These are phyloP conservation scores for Camillea tinctor DNA, from an alignment of 2,329 filamentous ascomycete species.

Conservation along the genomic window DNA sequence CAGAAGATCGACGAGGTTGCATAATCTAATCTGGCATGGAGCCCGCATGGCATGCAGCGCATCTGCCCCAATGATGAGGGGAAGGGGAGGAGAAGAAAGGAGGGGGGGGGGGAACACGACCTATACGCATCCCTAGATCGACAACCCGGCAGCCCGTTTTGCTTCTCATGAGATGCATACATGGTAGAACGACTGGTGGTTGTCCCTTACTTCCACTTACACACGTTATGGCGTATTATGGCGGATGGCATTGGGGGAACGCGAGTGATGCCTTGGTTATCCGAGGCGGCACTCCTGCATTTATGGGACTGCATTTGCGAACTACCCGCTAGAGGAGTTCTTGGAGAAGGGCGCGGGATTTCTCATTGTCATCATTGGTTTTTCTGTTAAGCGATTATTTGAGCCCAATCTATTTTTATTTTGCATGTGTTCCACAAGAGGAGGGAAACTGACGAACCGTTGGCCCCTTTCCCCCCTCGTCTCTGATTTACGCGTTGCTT, in stretches of 20 bases:
- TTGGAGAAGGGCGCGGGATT: neutral
- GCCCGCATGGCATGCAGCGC: constrained; percentile 4
- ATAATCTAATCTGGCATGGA: constrained; percentile 17
- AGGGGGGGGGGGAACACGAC: neutral
- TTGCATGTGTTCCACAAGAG: neutral
- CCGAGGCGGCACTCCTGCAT: neutral
- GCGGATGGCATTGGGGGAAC: neutral
- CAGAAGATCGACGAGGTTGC: constrained; percentile 49
- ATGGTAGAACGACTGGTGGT: neutral
- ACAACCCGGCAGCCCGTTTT: neutral
- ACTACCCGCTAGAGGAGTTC: neutral
- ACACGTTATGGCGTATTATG: neutral
- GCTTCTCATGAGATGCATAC: neutral
- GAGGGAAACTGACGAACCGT: neutral
- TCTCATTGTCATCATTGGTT: neutral
- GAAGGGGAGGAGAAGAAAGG: neutral
- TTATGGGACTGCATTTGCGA: neutral
- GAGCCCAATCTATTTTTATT: neutral
- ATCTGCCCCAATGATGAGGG: constrained; percentile 4
- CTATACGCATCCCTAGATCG: neutral
- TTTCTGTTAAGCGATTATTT: neutral
- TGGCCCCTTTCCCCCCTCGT: neutral
- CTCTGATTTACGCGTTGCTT: no score
- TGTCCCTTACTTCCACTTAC: neutral
- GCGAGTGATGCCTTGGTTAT: neutral